Evolutionary conservation across 2,329 filamentous ascomycete genomes (phyloP), one percentile per base, ranked within the genome.

Genomic region (Penicillium vulpinum): DNA sequence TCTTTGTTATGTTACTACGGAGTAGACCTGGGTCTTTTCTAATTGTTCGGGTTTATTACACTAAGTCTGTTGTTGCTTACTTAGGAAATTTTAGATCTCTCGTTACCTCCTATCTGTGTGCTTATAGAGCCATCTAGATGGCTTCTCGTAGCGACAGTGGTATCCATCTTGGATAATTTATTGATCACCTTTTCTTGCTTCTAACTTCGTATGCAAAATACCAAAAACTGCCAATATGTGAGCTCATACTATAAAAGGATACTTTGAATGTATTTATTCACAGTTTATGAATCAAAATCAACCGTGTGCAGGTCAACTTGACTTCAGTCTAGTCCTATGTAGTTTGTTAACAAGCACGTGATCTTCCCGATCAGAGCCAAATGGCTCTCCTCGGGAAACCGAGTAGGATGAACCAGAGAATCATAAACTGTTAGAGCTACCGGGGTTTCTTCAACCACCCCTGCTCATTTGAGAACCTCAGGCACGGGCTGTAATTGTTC

Each of bases 301-400:
- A 26, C 39, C 15, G 11, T 16, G 15, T 43, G n/a, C 1, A 28
- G 11, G 8, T 22, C 21, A 21, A 10, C 22, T 43, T 26, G 15
- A 45, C 16, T 31, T 46, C 29, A 26, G 21, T n/a, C n/a, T 18
- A 10, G 21, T 40, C 2, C 11, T 18, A 4, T 7, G 5, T 10
- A 29, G 18, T 13, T 8, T n/a, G 24, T 13, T 38, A 18, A 13
- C 10, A 16, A 16, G 0, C 64, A 67, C 63, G 64, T 67, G 64
- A 67, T 40, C 57, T 63, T 61, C 33, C 63, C 62, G 60, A 45
- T 51, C 47, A 46, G 29, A 1, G n/a, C 36, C 28, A 15, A 45
- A 35, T 33, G 54, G 57, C 56, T 67, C 66, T 67, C 62, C 64
- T 63, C 62, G 61, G 64, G 64, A 60, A 59, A 66, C 38, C 48